Evolutionary conservation across 257 asterid genomes (phyloP).

Genomic region (Henckelia pumila): DNA sequence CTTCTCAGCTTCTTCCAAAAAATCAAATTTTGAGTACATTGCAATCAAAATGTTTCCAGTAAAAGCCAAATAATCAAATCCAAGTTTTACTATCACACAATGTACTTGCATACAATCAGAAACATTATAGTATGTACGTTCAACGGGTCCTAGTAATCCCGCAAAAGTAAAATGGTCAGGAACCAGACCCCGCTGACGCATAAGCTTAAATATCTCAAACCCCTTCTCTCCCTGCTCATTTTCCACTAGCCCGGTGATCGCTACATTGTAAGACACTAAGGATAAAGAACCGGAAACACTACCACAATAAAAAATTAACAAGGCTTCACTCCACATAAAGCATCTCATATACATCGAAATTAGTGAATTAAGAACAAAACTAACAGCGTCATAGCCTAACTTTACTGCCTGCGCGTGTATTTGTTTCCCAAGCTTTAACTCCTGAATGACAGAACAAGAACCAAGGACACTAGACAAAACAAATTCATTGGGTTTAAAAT

Average conservation of each 20-base stretch:
- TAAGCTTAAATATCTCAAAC: conserved; percentile 46
- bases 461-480: conserved; percentile 58
- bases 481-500: conserved; percentile 56
- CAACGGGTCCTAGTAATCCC: conserved; percentile 51
- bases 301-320: conserved; percentile 34
- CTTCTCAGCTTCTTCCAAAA: conserved; percentile 44
- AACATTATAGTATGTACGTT: conserved; percentile 29
- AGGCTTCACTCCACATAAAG: conserved; percentile 49
- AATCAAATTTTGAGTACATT: conserved; percentile 47
- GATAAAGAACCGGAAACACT: conserved; percentile 23
- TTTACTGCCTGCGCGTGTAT: conserved; percentile 59
- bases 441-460: conserved; percentile 58
- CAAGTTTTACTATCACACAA: conserved; percentile 54
- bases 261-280: conserved; percentile 54
- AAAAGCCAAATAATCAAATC: conserved; percentile 47
- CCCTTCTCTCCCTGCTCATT: conserved; percentile 46
- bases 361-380: conserved; percentile 61
- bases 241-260: conserved; percentile 63
- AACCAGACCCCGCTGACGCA: conserved; percentile 45
- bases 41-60: conserved; percentile 56
- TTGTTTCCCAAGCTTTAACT: conserved; percentile 49
- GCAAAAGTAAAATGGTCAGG: conserved; percentile 76
- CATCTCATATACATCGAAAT: conserved; percentile 71
- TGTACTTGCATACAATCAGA: conserved; percentile 51
- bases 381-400: conserved; percentile 39